Evolutionary conservation across 2,329 filamentous ascomycete genomes (phyloP).

Genomic region (Aspergillus flavus): DNA sequence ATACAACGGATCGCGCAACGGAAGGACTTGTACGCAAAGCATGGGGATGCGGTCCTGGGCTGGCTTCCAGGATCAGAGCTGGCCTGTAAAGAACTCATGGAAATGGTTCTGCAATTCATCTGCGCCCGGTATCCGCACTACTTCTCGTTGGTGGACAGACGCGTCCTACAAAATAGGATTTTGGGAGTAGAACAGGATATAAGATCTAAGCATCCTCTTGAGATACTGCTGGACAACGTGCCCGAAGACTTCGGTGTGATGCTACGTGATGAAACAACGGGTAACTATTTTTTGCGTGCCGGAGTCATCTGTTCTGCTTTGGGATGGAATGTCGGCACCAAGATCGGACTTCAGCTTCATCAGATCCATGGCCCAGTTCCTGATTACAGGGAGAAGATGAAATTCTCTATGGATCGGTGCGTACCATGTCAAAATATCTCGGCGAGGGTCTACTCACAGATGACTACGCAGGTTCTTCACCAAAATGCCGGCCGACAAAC

Average conservation of each 20-base stretch:
- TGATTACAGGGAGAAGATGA: conserved; percentile 86
- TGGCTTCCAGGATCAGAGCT: conserved; percentile 74
- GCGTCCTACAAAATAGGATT: conserved; percentile 68
- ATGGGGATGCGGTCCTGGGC: conserved; percentile 67
- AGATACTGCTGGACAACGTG: conserved; percentile 73
- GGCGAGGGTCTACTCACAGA: not conserved
- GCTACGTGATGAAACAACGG: conserved; percentile 69
- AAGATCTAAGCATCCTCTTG: conserved; percentile 64
- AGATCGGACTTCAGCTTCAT: conserved; percentile 70
- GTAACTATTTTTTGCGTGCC: conserved; percentile 73
- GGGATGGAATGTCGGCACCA: conserved; percentile 76
- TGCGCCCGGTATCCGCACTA: conserved; percentile 74
- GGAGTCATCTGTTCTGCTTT: conserved; percentile 77
- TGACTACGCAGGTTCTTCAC: conserved; percentile 67
- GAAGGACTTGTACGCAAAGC: conserved; percentile 62
- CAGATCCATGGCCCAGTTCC: conserved; percentile 76
- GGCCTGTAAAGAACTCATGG: conserved; percentile 83
- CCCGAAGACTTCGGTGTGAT: conserved; percentile 84
- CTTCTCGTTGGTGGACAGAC: conserved; percentile 63
- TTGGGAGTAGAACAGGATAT: conserved; percentile 65
- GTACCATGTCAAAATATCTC: conserved; percentile 22
- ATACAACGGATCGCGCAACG: conserved; percentile 68
- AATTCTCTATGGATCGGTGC: conserved; percentile 81
- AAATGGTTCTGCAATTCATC: conserved; percentile 81
- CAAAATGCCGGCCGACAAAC: conserved; percentile 71